Percentiles rank a stretch among this genome's conserved stretches.
Conservation (phyloP, 805 yeast species). For the Zygotorulaspora florentina region DNA sequence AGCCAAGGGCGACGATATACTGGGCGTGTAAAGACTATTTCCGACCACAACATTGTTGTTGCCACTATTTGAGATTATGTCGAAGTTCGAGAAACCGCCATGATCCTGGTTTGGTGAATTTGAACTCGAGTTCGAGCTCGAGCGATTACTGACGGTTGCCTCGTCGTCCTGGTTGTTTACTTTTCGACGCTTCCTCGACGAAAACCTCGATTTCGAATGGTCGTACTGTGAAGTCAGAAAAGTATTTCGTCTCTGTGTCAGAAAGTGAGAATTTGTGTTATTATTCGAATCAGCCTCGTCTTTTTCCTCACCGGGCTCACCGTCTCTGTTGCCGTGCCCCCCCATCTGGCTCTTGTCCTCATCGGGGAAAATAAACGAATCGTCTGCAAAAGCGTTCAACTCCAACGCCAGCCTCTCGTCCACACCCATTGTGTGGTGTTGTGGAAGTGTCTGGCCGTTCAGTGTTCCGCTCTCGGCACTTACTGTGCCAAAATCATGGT, state of each 20-base stretch:
- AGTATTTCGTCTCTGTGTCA: constrained; percentile 30
- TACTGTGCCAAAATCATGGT: constrained; percentile 1
- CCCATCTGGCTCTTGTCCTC: constrained; percentile 59
- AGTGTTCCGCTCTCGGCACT: not conserved
- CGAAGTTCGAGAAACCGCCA: constrained; percentile 24
- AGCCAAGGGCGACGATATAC: constrained; percentile 20
- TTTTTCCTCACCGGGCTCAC: constrained; percentile 15
- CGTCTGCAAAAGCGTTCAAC: constrained; percentile 79
- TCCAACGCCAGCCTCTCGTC: constrained; percentile 58
- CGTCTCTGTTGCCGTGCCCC: constrained; percentile 9
- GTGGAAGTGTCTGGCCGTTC: not conserved
- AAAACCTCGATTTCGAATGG: constrained; percentile 29
- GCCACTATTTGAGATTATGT: constrained; percentile 10
- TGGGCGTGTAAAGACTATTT: constrained; percentile 9
- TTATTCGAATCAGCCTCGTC: constrained; percentile 9
- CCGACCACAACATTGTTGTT: not conserved
- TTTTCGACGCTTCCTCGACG: constrained; percentile 17
- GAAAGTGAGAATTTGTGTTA: constrained; percentile 17
- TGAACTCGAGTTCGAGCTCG: not conserved
- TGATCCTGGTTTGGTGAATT: constrained; percentile 21
- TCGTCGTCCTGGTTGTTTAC: not conserved
- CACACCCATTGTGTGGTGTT: constrained; percentile 22
- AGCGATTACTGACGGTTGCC: not conserved
- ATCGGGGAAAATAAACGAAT: constrained; percentile 74
- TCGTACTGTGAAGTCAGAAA: constrained; percentile 34